A percentile compares a stretch with the other conserved stretches of the same genome.
Evolutionary conservation across 2,329 filamentous ascomycete species (phyloP).

Genomic region (Ascochyta rabiei): DNA sequence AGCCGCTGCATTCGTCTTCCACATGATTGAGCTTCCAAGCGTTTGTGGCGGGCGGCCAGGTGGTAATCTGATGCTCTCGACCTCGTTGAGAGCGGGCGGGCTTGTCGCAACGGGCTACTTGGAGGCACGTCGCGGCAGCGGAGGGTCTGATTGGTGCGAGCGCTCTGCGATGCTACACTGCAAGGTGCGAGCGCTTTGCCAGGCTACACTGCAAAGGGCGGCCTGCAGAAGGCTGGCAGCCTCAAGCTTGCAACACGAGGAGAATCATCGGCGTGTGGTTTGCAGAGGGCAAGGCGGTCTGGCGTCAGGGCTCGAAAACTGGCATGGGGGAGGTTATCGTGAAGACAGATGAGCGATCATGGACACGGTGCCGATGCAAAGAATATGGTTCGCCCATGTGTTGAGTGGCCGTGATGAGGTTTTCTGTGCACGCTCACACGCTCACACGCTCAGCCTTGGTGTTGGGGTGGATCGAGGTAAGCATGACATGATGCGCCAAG

Average conservation of each 20-base stretch:
- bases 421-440: background rate
- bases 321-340: background rate
- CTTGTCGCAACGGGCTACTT: constrained; percentile 8
- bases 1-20: background rate
- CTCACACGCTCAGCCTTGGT: constrained; percentile 6
- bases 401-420: background rate
- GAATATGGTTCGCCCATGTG: background rate
- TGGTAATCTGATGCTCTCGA: constrained; percentile 1
- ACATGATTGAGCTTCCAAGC: background rate
- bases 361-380: background rate
- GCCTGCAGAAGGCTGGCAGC: background rate
- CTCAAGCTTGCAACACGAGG: constrained; percentile 11
- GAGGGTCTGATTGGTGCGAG: constrained; percentile 12
- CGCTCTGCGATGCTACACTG: background rate
- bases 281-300: background rate
- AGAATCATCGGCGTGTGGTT: constrained; percentile 4
- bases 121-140: constrained; percentile 10
- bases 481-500: no score
- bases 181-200: constrained; percentile 3
- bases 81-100: constrained; percentile 1
- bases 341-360: background rate
- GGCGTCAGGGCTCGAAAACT: background rate
- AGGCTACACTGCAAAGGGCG: background rate
- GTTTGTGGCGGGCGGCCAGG: background rate
- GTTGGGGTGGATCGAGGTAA: constrained; percentile 6